Conservation (phyloP, 2,329 filamentous ascomycete species). For the Chalaropsis ovoidea region DNA sequence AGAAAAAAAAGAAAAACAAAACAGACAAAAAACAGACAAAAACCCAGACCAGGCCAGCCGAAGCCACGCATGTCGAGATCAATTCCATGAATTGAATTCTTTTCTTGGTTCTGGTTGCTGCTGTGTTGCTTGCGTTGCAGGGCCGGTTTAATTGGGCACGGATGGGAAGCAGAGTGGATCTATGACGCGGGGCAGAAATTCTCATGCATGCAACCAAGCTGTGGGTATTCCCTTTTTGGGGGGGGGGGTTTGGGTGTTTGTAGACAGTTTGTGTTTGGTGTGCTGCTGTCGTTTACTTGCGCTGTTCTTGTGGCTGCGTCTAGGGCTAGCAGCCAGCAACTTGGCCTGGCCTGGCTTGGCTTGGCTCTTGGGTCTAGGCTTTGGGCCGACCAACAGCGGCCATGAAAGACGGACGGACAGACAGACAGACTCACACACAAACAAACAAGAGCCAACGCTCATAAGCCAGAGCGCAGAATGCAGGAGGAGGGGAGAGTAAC, state of each 20-base stretch:
- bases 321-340: background rate
- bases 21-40: background rate
- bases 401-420: background rate
- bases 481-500: background rate
- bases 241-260: background rate
- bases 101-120: background rate
- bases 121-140: background rate
- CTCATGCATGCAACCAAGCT: constrained; percentile 8
- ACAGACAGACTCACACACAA: background rate
- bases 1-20: background rate
- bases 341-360: background rate
- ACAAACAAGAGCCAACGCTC: background rate
- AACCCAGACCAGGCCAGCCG: background rate
- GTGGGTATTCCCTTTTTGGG: background rate
- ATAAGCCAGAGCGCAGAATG: background rate
- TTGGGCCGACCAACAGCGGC: background rate
- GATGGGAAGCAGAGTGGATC: constrained; percentile 3
- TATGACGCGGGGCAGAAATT: constrained; percentile 16
- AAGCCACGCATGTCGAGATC: background rate
- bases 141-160: constrained; percentile 10
- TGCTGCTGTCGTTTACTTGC: background rate
- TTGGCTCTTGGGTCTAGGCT: background rate
- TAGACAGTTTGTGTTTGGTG: background rate
- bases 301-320: background rate
- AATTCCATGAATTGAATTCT: background rate